Conservation (phyloP, 2,329 filamentous ascomycete species). For the Monosporascus sp. region DNA sequence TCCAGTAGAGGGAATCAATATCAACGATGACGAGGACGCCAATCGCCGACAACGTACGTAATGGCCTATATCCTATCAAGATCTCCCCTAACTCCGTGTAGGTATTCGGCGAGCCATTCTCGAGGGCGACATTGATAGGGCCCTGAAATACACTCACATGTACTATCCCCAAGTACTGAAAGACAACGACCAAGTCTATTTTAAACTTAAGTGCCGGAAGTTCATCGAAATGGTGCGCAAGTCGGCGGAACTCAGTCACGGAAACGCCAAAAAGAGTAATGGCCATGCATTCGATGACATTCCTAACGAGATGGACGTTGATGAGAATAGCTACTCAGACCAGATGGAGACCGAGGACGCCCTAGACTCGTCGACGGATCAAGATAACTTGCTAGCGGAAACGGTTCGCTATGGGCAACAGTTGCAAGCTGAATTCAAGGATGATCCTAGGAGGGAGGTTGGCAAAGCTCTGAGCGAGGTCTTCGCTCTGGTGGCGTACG, state of each 20-base stretch:
- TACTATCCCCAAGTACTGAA: constrained; percentile 78
- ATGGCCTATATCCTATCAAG: not conserved
- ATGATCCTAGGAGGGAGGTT: constrained; percentile 65
- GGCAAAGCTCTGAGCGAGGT: constrained; percentile 74
- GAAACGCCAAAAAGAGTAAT: constrained; percentile 38
- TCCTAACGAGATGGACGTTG: constrained; percentile 49
- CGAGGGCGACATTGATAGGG: constrained; percentile 86
- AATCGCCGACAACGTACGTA: constrained; percentile 77
- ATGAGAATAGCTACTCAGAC: constrained; percentile 36
- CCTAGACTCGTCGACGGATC: constrained; percentile 19
- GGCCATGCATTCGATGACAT: constrained; percentile 40
- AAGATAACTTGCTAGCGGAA: constrained; percentile 52
- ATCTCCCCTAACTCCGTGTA: constrained; percentile 32
- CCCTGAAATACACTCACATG: constrained; percentile 71
- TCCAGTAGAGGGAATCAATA: constrained; percentile 54
- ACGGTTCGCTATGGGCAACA: constrained; percentile 76
- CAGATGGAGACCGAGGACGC: constrained; percentile 51
- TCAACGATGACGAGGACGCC: constrained; percentile 80
- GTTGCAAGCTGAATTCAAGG: constrained; percentile 70
- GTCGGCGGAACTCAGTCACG: constrained; percentile 58
- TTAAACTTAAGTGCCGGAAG: constrained; percentile 81
- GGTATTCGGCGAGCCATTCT: constrained; percentile 83
- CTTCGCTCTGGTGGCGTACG: constrained; percentile 82
- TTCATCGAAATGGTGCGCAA: constrained; percentile 91
- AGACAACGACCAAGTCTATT: constrained; percentile 78